Percentiles rank a stretch among this genome's conserved stretches.
Conservation (phyloP, 2,329 filamentous ascomycete species). For the Aureobasidium lini region DNA sequence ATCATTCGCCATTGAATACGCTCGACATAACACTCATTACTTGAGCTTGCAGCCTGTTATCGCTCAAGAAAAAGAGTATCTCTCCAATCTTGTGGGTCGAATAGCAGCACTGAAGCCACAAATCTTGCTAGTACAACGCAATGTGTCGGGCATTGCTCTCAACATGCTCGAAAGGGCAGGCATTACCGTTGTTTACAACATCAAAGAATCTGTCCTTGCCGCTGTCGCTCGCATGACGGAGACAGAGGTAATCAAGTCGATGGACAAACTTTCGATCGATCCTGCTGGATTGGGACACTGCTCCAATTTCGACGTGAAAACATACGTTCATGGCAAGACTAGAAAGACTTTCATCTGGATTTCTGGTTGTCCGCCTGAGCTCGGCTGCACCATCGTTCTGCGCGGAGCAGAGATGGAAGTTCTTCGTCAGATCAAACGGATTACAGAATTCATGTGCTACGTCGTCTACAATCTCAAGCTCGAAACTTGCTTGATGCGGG, state of each 20-base stretch:
- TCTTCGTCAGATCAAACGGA: slow-evolving; percentile 75
- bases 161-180: slow-evolving; percentile 81
- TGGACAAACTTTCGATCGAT: slow-evolving; percentile 81
- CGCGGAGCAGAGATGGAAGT: slow-evolving; percentile 67
- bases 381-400: slow-evolving; percentile 91
- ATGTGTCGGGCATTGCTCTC: slow-evolving; percentile 83
- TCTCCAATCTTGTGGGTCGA: slow-evolving; percentile 83
- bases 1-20: slow-evolving; percentile 92
- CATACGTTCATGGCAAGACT: slow-evolving; percentile 74
- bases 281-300: slow-evolving; percentile 71
- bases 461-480: slow-evolving; percentile 97
- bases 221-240: slow-evolving; percentile 89
- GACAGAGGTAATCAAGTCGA: slow-evolving; percentile 85
- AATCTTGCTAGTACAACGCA: slow-evolving; percentile 82
- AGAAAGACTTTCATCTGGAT: slow-evolving; percentile 96
- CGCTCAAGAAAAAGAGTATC: slow-evolving; percentile 88
- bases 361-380: slow-evolving; percentile 78
- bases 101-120: slow-evolving; percentile 82
- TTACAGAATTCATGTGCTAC: slow-evolving; percentile 98
- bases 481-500: slow-evolving; percentile 87
- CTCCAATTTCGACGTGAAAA: slow-evolving; percentile 88
- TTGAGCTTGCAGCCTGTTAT: slow-evolving; percentile 98
- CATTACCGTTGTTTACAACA: slow-evolving; percentile 91
- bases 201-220: slow-evolving; percentile 91
- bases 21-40: slow-evolving; percentile 85